These are phyloP conservation scores for Sporothrix brasiliensis DNA, from an alignment of 2,329 filamentous ascomycete species.

Conservation along the genomic window DNA sequence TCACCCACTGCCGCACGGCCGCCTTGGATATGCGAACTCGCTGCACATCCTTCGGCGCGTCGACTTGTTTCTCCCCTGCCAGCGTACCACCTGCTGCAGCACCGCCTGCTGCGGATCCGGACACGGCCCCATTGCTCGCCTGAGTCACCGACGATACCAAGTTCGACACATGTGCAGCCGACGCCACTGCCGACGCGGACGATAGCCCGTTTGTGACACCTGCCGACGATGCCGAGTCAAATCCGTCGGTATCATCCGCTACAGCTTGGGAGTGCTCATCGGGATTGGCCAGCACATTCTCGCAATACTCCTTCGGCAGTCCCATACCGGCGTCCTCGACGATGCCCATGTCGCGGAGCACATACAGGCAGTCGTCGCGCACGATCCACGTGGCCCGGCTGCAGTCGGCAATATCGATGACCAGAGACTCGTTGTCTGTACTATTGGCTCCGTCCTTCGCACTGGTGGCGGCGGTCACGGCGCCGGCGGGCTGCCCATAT, in stretches of 20 bases:
- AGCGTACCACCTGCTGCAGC: neutral
- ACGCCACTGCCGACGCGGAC: slow-evolving; percentile 28
- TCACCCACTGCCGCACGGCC: slow-evolving; percentile 67
- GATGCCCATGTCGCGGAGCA: slow-evolving; percentile 79
- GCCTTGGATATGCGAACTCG: slow-evolving; percentile 58
- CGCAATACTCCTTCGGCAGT: slow-evolving; percentile 40
- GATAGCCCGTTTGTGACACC: slow-evolving; percentile 13
- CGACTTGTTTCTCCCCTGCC: slow-evolving; percentile 26
- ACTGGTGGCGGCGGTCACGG: neutral
- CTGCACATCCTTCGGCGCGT: slow-evolving; percentile 44
- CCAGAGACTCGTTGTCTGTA: slow-evolving; percentile 44
- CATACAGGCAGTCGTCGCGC: slow-evolving; percentile 77
- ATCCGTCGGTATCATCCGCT: neutral
- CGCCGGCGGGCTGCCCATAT: neutral
- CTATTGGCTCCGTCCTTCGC: neutral
- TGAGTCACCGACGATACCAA: neutral
- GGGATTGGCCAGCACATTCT: slow-evolving; percentile 21
- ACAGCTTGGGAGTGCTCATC: slow-evolving; percentile 2
- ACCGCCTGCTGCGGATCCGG: neutral
- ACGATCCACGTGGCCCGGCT: slow-evolving; percentile 81
- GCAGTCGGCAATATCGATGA: slow-evolving; percentile 70
- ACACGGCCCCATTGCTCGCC: neutral
- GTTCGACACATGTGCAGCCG: neutral
- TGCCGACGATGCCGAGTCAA: slow-evolving; percentile 1
- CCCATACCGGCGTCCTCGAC: slow-evolving; percentile 60